Percentiles rank a stretch among this genome's conserved stretches.
Conservation (phyloP, 495 filamentous ascomycete genomes). For the Aspergillus haitiensis region DNA sequence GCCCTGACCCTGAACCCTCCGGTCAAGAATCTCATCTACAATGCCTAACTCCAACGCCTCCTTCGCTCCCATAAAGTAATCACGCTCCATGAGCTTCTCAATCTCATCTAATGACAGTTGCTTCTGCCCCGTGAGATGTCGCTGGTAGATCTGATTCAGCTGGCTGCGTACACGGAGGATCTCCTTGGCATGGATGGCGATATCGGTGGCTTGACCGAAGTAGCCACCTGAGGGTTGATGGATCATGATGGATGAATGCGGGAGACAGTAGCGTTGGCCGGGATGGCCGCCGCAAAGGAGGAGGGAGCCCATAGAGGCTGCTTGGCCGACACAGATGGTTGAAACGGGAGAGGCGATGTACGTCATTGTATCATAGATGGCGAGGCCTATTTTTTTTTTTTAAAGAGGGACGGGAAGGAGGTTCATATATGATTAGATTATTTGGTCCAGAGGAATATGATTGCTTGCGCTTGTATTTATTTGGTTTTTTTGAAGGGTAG, state of each 20-base stretch:
- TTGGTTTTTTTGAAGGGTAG: background rate
- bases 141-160: slow-evolving; percentile 86
- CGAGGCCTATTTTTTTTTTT: slow-evolving; percentile 58
- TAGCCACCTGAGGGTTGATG: slow-evolving; percentile 95
- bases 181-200: slow-evolving; percentile 95
- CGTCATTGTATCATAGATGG: slow-evolving; percentile 98
- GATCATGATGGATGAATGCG: slow-evolving; percentile 92
- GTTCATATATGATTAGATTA: slow-evolving; percentile 9
- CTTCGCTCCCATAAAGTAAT: slow-evolving; percentile 86
- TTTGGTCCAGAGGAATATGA: background rate
- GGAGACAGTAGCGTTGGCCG: slow-evolving; percentile 85
- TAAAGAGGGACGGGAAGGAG: no score
- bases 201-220: slow-evolving; percentile 84
- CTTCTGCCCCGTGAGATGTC: slow-evolving; percentile 73
- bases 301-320: slow-evolving; percentile 90
- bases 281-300: slow-evolving; percentile 81
- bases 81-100: slow-evolving; percentile 93
- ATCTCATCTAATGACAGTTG: slow-evolving; percentile 72
- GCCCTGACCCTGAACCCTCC: slow-evolving; percentile 41
- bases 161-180: slow-evolving; percentile 82
- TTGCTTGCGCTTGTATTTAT: background rate
- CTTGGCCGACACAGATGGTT: slow-evolving; percentile 93
- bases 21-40: slow-evolving; percentile 81
- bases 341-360: slow-evolving; percentile 91
- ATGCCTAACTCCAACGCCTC: slow-evolving; percentile 89